Conservation (phyloP, 2,329 filamentous ascomycete genomes). For the Immersiporthe knoxdaviesiana region DNA sequence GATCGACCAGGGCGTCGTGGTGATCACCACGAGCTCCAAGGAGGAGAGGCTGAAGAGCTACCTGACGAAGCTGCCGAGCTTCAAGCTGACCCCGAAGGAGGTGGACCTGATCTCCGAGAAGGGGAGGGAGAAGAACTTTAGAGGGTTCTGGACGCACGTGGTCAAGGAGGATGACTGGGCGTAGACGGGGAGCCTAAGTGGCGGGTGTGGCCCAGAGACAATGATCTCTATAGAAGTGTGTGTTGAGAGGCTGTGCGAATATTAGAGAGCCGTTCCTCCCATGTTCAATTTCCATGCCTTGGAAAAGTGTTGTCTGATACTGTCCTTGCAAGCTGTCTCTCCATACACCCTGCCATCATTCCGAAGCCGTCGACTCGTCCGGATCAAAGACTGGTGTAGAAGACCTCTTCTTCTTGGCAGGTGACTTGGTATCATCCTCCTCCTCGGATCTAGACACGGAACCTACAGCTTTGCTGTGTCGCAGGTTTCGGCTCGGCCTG, state of each 20-base stretch:
- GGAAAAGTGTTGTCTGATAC: no score
- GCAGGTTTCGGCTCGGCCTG: conserved; percentile 15
- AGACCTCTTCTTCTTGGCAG: conserved; percentile 7
- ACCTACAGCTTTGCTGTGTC: conserved; percentile 9
- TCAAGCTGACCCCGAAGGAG: conserved; percentile 64
- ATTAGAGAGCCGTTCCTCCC: background rate
- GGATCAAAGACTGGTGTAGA: conserved; percentile 11
- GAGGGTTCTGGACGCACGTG: conserved; percentile 60
- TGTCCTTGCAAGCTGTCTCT: background rate
- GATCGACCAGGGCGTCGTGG: conserved; percentile 62
- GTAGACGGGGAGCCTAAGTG: no score
- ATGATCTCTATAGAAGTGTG: no score
- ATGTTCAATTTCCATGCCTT: background rate
- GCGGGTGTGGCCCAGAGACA: no score
- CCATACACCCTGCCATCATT: conserved; percentile 1
- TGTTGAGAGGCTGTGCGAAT: no score
- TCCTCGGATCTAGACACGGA: conserved; percentile 2
- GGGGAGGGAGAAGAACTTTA: conserved; percentile 64
- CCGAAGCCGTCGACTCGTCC: conserved; percentile 26
- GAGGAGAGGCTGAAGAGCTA: conserved; percentile 61
- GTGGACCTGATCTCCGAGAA: conserved; percentile 57
- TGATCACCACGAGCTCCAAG: conserved; percentile 63
- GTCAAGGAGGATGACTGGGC: conserved; percentile 54
- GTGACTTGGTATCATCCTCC: conserved; percentile 12
- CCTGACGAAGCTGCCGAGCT: conserved; percentile 51